A percentile compares a stretch with the other conserved stretches of the same genome.
Evolutionary conservation across 148 eudicot genomes (phyloP).

Genomic region (Diospyros lotus): DNA sequence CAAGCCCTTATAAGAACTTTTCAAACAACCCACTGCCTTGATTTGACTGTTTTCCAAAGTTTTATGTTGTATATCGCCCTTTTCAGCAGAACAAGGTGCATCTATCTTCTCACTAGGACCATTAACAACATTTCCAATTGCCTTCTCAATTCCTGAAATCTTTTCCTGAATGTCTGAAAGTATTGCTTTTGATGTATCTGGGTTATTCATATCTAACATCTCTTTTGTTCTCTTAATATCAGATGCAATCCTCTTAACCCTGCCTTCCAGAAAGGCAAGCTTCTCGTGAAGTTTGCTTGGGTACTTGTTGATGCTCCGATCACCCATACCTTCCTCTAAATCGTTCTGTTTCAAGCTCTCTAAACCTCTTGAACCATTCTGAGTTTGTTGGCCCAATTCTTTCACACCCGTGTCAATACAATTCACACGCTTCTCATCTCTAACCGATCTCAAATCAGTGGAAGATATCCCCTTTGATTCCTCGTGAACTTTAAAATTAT

Average conservation of each 20-base stretch:
- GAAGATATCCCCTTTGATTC: conserved; percentile 16
- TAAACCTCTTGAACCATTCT: conserved; percentile 14
- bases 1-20: background rate
- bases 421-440: conserved; percentile 13
- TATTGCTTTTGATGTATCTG: conserved; percentile 68
- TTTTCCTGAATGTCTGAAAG: conserved; percentile 80
- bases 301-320: conserved; percentile 34
- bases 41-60: conserved; percentile 8
- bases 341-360: conserved; percentile 29
- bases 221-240: conserved; percentile 93
- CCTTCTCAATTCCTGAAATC: conserved; percentile 88
- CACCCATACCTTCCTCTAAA: conserved; percentile 26
- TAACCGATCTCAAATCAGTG: background rate
- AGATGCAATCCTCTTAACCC: conserved; percentile 81
- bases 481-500: background rate
- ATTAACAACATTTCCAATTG: conserved; percentile 50
- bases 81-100: conserved; percentile 10
- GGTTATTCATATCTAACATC: conserved; percentile 78
- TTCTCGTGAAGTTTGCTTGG: conserved; percentile 79
- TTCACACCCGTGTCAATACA: conserved; percentile 11
- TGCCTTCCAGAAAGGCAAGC: conserved; percentile 87
- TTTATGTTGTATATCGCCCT: conserved; percentile 9
- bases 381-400: conserved; percentile 20
- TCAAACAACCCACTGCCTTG: conserved; percentile 12
- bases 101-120: conserved; percentile 19